Base-by-base conservation (phyloP, 2,329 filamentous ascomycete genomes). In the Colletotrichum viniferum region DNA sequence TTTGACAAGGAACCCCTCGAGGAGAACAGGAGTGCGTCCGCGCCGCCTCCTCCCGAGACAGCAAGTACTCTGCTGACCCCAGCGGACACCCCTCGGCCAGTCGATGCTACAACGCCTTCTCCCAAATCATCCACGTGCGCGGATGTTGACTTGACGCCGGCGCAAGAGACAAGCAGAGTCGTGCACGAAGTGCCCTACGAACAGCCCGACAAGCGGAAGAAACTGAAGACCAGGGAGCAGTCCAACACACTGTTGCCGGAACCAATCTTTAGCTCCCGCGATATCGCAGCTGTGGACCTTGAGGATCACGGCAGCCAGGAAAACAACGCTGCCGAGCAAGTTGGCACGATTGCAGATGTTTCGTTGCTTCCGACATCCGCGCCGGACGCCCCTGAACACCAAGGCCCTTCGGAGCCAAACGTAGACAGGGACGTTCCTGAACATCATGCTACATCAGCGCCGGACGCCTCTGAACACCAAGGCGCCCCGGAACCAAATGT, bases 121-220 rank as follows among this genome's bases (percentile, higher is more conserved):
- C 76, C 63, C 68, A 58, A 43, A 64, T 69, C n/a, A 74, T 77
- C 43, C 71, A 77, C 18, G 21, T 74, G 30, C 71, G 76, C 60
- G 71, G 74, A 34, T 30, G 69, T 82, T 13, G 81, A 84, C 65
- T 78, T 84, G 34, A 82, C 81, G 3, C 84, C 83, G 18, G 82
- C 82, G 60, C 83, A 84, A 68, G 71, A 81, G 26, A 83, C 78
- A 66, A 84, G 82, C 65, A 79, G 80, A 68, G 76, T 86, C 26
- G 78, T 81, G 73, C 85, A 86, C 64, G 84, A 86, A 3, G 80
- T 80, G 55, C 83, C 84, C 9, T 84, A 84, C 60, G 84, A 84
- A 64, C 78, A 84, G 69, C 79, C 82, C 21, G 79, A 80, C 26
- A 80, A 80, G 38, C 81, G 81, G 62, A 86, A 86, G 79, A 85